Base-by-base conservation (phyloP, 192 early-diverging fungal genomes). In the Coemansia sp. region DNA sequence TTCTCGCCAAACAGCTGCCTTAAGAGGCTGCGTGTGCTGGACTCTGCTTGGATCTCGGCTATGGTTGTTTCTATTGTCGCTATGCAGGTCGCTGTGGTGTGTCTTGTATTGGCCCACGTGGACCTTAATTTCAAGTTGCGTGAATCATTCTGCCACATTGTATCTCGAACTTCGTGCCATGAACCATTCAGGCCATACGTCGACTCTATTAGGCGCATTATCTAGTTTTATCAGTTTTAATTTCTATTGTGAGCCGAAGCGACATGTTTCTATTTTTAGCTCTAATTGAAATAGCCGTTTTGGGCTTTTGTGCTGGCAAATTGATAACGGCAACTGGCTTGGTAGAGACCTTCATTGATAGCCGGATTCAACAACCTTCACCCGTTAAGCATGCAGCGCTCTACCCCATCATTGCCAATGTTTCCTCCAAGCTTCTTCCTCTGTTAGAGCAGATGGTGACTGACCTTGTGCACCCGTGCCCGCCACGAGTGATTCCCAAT, bases 341-440 rank as follows among this genome's bases (percentile, higher is more conserved):
- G n/a, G n/a, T n/a, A n/a, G n/a, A n/a, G n/a, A n/a, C n/a, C n/a
- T n/a, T n/a, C 31, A 31, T 31, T 31, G 31, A 4, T 31, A 31
- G 31, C 31, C 4, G 31, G 4, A 31, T 31, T 91, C 83, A 89
- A 89, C 83, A 89, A 90, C 57, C 51, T 88, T 3, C 78, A 89
- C 56, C 87, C 1, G 16, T 31, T 13, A 67, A 74, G 6, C 66
- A 74, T 56, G 59, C 63, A 16, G 70, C 76, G 2, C 35, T 86
- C 56, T 88, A 89, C 42, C 45, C 59, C 0, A 63, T 70, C 9
- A 64, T 89, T 4, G 64, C 65, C 0, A 24, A 37, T 16, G 65
- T 82, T 13, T 73, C 89, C 50, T 62, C 66, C 34, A 31, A 37
- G 8, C 74, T 87, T 31, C 35, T 89, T 0, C 87, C 87, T 0